Evolutionary conservation across 176 grass and related monocot genomes (phyloP), one percentile per base, ranked within the genome.

Genomic region (Eleusine coracana): DNA sequence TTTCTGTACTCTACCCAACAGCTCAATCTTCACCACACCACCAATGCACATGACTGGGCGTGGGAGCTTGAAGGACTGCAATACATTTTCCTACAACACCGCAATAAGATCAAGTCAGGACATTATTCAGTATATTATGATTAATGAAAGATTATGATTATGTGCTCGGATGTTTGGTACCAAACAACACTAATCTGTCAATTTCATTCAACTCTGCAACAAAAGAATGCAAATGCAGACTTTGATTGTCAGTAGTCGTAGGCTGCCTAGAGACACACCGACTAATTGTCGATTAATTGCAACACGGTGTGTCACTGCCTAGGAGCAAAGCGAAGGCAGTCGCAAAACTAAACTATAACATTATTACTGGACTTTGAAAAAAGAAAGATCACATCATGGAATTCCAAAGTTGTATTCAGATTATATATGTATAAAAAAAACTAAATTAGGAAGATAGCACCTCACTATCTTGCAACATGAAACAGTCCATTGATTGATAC

Each of bases 1-100:
- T 81, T 48, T 94, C 73, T 94, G 94, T 61, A 90, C 64, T 77
- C 94, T 86, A 60, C 94, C 94, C 74, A 88, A 48, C 23, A 97
- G 84, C 54, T 97, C 91, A 85, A 97, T 80, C 78, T 87, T 93
- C 81, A 93, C 89, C 46, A 97, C 36, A 48, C 94, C 94, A 83
- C 94, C 94, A 55, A 97, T 91, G 79, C 94, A 97, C 65, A 97
- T 73, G 82, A 46, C 85, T 42, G 87, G 91, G 3, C 73, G 83
- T 2, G 89, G 94, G 29, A 97, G 91, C 68, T 88, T 97, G 59
- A 97, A 97, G 41, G 82, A 66, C 37, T 97, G 94, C 37, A 94
- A 74, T 50, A 71, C 69, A 92, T 88, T 88, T 85, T 87, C 89
- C 94, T 97, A 61, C 34, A 36, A 74, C 44, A 81, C 52, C 63